Evolutionary conservation across 1,139 yeast genomes (phyloP), one percentile per base, ranked within the genome.

Genomic region (Magnusiomyces ingens): DNA sequence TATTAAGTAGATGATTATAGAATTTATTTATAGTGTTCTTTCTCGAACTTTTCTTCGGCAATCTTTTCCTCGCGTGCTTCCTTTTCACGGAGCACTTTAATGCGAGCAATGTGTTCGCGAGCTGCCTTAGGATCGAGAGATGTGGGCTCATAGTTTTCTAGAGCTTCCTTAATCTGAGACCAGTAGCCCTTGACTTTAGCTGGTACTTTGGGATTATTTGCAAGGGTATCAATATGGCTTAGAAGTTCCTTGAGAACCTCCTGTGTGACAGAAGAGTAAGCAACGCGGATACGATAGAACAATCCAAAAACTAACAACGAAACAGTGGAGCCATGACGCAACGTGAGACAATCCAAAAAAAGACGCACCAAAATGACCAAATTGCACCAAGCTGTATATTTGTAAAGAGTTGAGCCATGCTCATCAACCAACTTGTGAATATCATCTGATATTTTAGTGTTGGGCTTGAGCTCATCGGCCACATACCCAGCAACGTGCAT

Each of bases 241-340:
- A 83, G 90, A 64, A 85, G 71, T 48, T 77, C 73, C 67, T 82
- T 79, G 63, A 89, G 73, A 42, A 82, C 81, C 59, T 80, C 76
- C 69, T 84, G 79, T 54, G 90, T 83, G 65, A 80, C 78, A 29
- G 82, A 76, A 13, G 90, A 81, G 64, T 81, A 84, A 65, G 87
- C 94, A 62, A 77, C 82, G 68, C 95, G 80, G 57, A 86, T 70
- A 69, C 88, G 83, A 67, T 85, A 76, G 70, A 90, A 89, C 36
- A 83, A 59, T 11, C 77, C 66, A 67, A 82, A 88, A 38, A 78
- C 69, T 17, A 78, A 56, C 45, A 87, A 71, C 1, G 84, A 78
- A 49, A 81, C 63, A 72, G 86, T 77, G n/a, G 93, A 84, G 60
- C 84, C 83, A 57, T 72, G 74, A 66, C 84, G 77, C 68, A 84